These are phyloP conservation scores for Parmales sp. DNA, from an alignment of 108 stramenopile genomes.

Conservation along the genomic window DNA sequence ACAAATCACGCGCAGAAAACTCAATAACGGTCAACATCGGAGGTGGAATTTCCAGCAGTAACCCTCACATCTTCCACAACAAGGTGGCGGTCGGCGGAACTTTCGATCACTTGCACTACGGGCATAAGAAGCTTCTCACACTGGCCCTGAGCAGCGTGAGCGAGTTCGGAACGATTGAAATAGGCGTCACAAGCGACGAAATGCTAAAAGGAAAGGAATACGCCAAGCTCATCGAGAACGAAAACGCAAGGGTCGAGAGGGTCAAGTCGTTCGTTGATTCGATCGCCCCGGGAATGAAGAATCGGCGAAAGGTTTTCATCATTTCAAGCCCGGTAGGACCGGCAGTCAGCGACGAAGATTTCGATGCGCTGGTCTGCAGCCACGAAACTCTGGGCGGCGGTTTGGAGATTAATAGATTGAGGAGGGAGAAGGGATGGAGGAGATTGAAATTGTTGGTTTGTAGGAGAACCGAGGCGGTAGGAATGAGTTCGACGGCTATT, in stretches of 20 bases:
- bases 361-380: slow-evolving; percentile 66
- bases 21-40: too few species aligned
- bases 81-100: slow-evolving; percentile 78
- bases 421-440: slow-evolving; percentile 42
- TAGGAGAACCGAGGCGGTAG: slow-evolving; percentile 72
- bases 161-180: slow-evolving; percentile 45
- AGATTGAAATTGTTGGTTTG: slow-evolving; percentile 60
- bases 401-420: slow-evolving; percentile 51
- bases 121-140: slow-evolving; percentile 76
- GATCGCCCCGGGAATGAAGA: slow-evolving; percentile 73
- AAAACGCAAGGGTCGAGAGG: slow-evolving; percentile 45
- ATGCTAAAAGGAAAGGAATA: slow-evolving; percentile 62
- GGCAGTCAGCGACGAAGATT: slow-evolving; percentile 44
- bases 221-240: slow-evolving; percentile 50
- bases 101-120: slow-evolving; percentile 87
- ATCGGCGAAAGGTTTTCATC: slow-evolving; percentile 58
- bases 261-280: slow-evolving; percentile 60
- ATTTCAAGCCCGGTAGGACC: slow-evolving; percentile 67
- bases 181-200: slow-evolving; percentile 71
- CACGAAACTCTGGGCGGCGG: slow-evolving; percentile 73
- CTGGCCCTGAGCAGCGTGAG: slow-evolving; percentile 66
- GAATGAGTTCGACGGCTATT: slow-evolving; percentile 74
- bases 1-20: too few species aligned
- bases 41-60: too few species aligned
- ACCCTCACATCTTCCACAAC: too few species aligned